Evolutionary conservation across 2,329 filamentous ascomycete genomes (phyloP).

Genomic region (Sporothrix mexicana): DNA sequence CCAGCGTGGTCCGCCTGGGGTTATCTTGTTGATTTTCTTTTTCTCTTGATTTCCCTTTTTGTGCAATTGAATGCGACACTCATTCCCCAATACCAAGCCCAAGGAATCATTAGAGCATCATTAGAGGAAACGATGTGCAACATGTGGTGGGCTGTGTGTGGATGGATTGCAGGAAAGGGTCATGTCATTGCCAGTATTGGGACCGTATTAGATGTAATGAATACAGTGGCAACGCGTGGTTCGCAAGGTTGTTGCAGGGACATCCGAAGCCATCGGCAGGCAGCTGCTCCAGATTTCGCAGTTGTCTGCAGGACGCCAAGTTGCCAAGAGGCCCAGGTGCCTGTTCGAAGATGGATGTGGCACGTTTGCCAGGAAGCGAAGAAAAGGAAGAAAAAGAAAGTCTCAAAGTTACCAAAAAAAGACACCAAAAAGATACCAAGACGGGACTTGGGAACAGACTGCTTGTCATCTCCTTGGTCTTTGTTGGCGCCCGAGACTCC

Average conservation of each 20-base stretch:
- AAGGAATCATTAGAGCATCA: conserved; percentile 23
- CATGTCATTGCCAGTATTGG: too few relatives aligned
- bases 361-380: background rate
- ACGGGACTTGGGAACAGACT: background rate
- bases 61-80: background rate
- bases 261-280: background rate
- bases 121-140: conserved; percentile 9
- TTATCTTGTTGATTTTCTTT: background rate
- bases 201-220: too few relatives aligned
- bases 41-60: background rate
- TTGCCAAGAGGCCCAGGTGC: conserved; percentile 7
- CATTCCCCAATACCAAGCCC: conserved; percentile 8
- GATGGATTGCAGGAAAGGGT: background rate
- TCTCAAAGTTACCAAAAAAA: too few relatives aligned
- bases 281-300: background rate
- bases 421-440: too few relatives aligned
- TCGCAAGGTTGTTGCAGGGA: too few relatives aligned
- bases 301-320: conserved; percentile 20
- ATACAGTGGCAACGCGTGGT: too few relatives aligned
- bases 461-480: background rate
- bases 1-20: background rate
- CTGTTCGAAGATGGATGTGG: background rate
- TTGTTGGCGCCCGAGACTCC: background rate
- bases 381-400: background rate
- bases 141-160: background rate